phyloP scores from a whole-genome alignment of 2,329 filamentous ascomycete species.

The Fusarium nelsonii region DNA sequence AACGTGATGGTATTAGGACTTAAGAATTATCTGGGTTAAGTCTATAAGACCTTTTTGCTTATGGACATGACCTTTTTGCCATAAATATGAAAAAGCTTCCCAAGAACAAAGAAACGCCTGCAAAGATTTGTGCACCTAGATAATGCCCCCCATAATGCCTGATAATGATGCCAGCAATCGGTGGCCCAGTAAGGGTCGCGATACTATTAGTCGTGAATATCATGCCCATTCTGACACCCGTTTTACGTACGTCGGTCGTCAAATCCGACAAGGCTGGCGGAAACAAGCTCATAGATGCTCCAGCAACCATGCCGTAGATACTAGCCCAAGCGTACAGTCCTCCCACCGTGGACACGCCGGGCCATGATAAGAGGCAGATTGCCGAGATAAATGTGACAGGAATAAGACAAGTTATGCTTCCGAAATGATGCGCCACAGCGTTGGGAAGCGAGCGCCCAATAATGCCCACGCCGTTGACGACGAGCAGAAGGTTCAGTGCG shows the following conservation, averaged over 20 bases:
- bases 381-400: slow-evolving; percentile 48
- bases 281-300: slow-evolving; percentile 64
- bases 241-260: slow-evolving; percentile 50
- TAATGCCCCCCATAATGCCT: slow-evolving; percentile 33
- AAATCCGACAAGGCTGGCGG: slow-evolving; percentile 62
- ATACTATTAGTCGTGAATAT: slow-evolving; percentile 51
- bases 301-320: slow-evolving; percentile 65
- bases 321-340: slow-evolving; percentile 49
- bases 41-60: too few species aligned
- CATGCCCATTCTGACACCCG: slow-evolving; percentile 54
- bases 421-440: slow-evolving; percentile 52
- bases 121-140: slow-evolving; percentile 45
- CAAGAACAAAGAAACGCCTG: slow-evolving; percentile 38
- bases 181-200: slow-evolving; percentile 47
- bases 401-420: slow-evolving; percentile 65
- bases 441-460: slow-evolving; percentile 11
- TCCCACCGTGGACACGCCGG: slow-evolving; percentile 36
- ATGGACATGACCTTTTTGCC: background rate
- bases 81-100: slow-evolving; percentile 21
- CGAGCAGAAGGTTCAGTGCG: background rate
- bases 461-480: slow-evolving; percentile 13
- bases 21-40: too few species aligned
- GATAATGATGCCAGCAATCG: slow-evolving; percentile 47
- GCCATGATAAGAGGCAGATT: slow-evolving; percentile 50
- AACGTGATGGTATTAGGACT: too few species aligned